These are phyloP conservation scores for Yamadazyma epiphylla DNA, from an alignment of 1,139 yeast species.

Conservation along the genomic window DNA sequence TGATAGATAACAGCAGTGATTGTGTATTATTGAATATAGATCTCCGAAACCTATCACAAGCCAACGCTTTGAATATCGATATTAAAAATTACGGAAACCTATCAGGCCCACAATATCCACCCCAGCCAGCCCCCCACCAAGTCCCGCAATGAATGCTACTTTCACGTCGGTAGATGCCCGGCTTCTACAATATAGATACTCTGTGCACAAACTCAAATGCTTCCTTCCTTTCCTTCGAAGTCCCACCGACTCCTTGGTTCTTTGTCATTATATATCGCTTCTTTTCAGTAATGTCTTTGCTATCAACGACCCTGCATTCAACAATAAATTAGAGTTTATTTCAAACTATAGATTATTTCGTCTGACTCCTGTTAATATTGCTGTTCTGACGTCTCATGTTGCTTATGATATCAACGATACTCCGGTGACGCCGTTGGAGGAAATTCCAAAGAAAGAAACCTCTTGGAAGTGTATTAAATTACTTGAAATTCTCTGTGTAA, in stretches of 20 bases:
- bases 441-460: constrained; percentile 25
- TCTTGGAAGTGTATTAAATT: constrained; percentile 33
- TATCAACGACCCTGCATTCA: constrained; percentile 45
- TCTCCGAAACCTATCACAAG: too few species aligned
- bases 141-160: too few species aligned
- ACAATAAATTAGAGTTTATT: constrained; percentile 38
- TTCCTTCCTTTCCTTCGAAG: constrained; percentile 18
- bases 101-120: too few species aligned
- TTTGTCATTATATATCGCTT: constrained; percentile 36
- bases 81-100: too few species aligned
- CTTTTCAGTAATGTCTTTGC: constrained; percentile 45
- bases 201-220: constrained; percentile 28
- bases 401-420: constrained; percentile 39
- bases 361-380: constrained; percentile 23
- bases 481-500: constrained; percentile 31
- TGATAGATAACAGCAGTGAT: too few species aligned
- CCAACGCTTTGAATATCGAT: too few species aligned
- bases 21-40: too few species aligned
- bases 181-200: constrained; percentile 39
- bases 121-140: too few species aligned
- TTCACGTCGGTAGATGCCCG: constrained; percentile 23
- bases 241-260: constrained; percentile 2
- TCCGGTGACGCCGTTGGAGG: constrained; percentile 24
- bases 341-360: constrained; percentile 39
- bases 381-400: constrained; percentile 35